phyloP scores from a whole-genome alignment of 352 stramenopile genomes.

The Globisporangium solare region DNA sequence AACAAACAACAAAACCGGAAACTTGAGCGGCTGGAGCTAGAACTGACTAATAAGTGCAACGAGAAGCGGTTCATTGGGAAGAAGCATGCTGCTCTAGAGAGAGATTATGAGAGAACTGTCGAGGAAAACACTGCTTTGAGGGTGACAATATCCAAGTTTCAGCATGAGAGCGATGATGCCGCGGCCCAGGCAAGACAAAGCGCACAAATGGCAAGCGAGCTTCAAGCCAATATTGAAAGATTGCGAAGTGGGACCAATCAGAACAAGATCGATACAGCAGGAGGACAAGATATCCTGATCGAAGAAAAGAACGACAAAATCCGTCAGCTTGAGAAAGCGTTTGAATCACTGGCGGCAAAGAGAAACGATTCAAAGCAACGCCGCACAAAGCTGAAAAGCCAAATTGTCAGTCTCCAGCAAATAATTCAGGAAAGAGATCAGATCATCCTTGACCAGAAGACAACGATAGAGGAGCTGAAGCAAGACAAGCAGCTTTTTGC shows the following conservation, averaged over 20 bases:
- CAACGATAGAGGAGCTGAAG: constrained; percentile 29
- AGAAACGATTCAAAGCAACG: constrained; percentile 7
- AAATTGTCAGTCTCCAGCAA: constrained; percentile 21
- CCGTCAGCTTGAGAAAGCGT: not conserved
- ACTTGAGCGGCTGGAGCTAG: constrained; percentile 13
- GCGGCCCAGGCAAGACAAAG: not conserved
- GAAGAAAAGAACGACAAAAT: not conserved
- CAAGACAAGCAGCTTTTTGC: constrained; percentile 29
- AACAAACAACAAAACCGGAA: constrained; percentile 10
- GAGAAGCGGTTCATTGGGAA: constrained; percentile 1
- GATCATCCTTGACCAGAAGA: constrained; percentile 25
- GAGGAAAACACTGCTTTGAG: constrained; percentile 6
- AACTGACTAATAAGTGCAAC: constrained; percentile 5
- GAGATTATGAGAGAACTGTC: constrained; percentile 5
- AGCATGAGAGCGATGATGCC: constrained; percentile 3
- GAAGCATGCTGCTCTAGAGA: not conserved
- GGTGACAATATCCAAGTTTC: not conserved
- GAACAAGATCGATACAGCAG: not conserved
- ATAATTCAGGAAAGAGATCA: constrained; percentile 23
- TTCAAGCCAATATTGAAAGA: constrained; percentile 3
- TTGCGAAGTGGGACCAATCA: not conserved
- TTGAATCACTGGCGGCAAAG: not conserved
- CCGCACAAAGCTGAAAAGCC: constrained; percentile 3
- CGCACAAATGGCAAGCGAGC: not conserved
- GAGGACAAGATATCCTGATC: not conserved